These are phyloP conservation scores for Fraxinus paxiana DNA, from an alignment of 305 asterid species.

Conservation along the genomic window DNA sequence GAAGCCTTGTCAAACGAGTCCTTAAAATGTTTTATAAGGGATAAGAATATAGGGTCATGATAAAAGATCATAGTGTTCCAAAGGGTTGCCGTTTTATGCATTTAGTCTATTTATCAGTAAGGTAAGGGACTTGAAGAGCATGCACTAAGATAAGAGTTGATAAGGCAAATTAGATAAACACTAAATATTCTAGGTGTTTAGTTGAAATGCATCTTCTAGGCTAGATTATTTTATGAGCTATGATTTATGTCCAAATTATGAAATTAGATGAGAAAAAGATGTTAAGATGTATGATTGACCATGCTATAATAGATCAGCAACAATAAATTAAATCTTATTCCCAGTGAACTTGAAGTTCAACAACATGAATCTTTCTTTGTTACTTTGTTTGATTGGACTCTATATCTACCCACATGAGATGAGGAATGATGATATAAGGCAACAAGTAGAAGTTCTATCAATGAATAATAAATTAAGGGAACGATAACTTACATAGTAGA, in stretches of 20 bases:
- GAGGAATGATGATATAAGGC: background rate
- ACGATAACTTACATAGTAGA: background rate
- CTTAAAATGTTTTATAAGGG: background rate
- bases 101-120: background rate
- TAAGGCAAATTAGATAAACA: background rate
- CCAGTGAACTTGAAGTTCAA: background rate
- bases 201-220: background rate
- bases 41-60: background rate
- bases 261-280: background rate
- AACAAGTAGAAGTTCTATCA: background rate
- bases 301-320: background rate
- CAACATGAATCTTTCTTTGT: background rate
- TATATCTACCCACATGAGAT: background rate
- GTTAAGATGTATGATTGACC: background rate
- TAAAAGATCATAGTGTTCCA: background rate
- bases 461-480: background rate
- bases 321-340: background rate
- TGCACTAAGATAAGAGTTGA: background rate
- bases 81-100: background rate
- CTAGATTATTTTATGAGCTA: background rate
- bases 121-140: background rate
- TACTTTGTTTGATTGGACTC: background rate
- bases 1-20: background rate
- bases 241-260: background rate
- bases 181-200: background rate